Base-by-base conservation (phyloP, 441 rosid genomes). In the Corymbia calophylla region DNA sequence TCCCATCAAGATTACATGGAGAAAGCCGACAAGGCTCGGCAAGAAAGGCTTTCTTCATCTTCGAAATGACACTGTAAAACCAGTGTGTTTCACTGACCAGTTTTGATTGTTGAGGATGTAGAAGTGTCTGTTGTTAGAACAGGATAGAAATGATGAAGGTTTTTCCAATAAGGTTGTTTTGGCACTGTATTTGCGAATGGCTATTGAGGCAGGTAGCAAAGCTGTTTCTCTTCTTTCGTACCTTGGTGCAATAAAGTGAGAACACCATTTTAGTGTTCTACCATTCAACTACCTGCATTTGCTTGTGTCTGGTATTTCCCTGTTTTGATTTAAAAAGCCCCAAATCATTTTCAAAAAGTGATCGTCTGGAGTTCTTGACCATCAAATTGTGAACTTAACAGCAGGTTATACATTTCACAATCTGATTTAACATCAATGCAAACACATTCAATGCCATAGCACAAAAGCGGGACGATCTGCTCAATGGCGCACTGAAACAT, bases 1-100 rank as follows among this genome's bases (percentile, higher is more conserved):
- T 97, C 99, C 3, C 97, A 96, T 89, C 99, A 97, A 94, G 99
- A 97, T 91, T 97, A 97, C 93, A 39, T 97, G 96, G 98, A 97
- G 87, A 96, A 90, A 66, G 99, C 98, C 2, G 98, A 97, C 90
- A 95, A 93, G 91, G 98, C 97, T 88, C 92, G 97, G 62, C 94
- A 89, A 84, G 95, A 93, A 21, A 95, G 97, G 84, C 97, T 97
- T 86, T 97, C 97, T n/a, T 91, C 96, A 56, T 89, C 94, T 25
- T 92, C 95, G 81, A 91, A 93, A 90, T 93, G 93, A 94, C 62
- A 51, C 53, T 18, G 19, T 35, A 15, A 35, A 48, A 47, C 53
- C 23, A 53, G 54, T 21, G 62, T 86, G 53, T 89, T 89, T 48
- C 31, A 31, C 53, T 39, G 27, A 68, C 48, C 55, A 87, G 86